Conservation (phyloP, 1,284 basidiomycete species). For the Malassezia vespertilionis region DNA sequence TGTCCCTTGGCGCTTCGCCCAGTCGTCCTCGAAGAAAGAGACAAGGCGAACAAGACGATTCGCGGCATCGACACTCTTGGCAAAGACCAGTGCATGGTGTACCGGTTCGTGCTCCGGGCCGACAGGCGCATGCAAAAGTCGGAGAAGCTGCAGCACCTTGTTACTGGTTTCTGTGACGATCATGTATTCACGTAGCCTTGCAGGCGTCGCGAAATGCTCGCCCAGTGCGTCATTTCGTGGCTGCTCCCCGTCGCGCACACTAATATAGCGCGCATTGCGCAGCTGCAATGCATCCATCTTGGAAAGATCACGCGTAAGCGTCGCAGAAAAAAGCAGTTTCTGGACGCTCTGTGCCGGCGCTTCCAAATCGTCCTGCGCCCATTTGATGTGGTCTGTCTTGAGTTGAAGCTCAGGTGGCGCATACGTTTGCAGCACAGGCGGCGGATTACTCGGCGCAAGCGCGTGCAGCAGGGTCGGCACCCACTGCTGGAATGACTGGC, state of each 20-base stretch:
- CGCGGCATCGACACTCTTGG: conserved; percentile 86
- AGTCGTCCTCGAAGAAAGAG: conserved; percentile 60
- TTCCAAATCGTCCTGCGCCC: conserved; percentile 14
- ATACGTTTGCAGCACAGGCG: neutral
- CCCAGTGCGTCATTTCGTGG: conserved; percentile 56
- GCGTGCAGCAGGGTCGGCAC: conserved; percentile 28
- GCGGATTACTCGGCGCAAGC: conserved; percentile 3
- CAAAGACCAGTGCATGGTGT: conserved; percentile 75
- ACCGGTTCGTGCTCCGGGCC: conserved; percentile 48
- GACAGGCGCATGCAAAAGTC: conserved; percentile 61
- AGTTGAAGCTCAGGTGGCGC: neutral
- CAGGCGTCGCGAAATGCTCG: conserved; percentile 34
- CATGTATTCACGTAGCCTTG: conserved; percentile 55
- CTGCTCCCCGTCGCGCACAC: conserved; percentile 55
- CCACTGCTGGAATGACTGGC: conserved; percentile 95
- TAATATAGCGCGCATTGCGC: conserved; percentile 72
- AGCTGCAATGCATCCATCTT: conserved; percentile 76
- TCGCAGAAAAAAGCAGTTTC: conserved; percentile 92
- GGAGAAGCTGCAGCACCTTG: conserved; percentile 81
- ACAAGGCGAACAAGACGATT: conserved; percentile 69
- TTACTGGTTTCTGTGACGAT: conserved; percentile 64
- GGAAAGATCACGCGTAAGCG: conserved; percentile 81
- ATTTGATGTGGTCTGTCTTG: too few relatives aligned
- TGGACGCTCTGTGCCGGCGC: conserved; percentile 55
- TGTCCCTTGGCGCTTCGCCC: conserved; percentile 20